A percentile compares a stretch with the other conserved stretches of the same genome.
phyloP scores from a whole-genome alignment of 2,329 filamentous ascomycete genomes.

The Paecilomyces fulvus region DNA sequence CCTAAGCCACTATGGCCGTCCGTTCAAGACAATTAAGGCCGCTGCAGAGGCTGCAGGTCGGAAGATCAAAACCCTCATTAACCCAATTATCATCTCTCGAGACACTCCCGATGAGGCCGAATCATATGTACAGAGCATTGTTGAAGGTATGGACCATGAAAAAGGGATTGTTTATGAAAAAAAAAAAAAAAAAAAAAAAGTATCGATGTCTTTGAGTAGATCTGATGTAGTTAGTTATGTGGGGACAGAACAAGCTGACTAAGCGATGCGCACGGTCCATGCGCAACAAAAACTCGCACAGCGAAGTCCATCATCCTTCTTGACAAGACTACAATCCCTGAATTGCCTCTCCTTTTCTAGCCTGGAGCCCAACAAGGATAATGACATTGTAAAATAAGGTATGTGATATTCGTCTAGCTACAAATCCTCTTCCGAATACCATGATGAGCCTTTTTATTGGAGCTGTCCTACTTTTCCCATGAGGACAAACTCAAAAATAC shows the following conservation, averaged over 20 bases:
- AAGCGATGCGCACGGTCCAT: neutral
- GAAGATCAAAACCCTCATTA: slow-evolving; percentile 13
- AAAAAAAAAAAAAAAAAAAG: neutral
- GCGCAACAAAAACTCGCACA: neutral
- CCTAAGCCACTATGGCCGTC: no score
- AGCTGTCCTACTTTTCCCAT: slow-evolving; percentile 62
- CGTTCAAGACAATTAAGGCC: slow-evolving; percentile 10
- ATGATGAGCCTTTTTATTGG: slow-evolving; percentile 63
- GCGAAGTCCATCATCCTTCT: neutral
- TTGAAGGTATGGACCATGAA: slow-evolving; percentile 1
- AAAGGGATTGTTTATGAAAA: neutral
- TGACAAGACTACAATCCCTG: neutral
- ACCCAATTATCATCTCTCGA: slow-evolving; percentile 13
- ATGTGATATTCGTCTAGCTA: neutral
- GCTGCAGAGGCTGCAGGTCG: slow-evolving; percentile 11
- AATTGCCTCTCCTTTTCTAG: neutral
- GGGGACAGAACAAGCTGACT: neutral
- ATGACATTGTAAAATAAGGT: neutral
- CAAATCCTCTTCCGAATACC: neutral
- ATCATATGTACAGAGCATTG: slow-evolving; percentile 11
- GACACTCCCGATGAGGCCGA: slow-evolving; percentile 14
- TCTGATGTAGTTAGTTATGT: no score
- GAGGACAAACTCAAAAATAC: slow-evolving; percentile 57
- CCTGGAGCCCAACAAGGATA: neutral
- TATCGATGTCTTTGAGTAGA: neutral